phyloP scores from a whole-genome alignment of 306 rosid genomes.

The Cicer arietinum region DNA sequence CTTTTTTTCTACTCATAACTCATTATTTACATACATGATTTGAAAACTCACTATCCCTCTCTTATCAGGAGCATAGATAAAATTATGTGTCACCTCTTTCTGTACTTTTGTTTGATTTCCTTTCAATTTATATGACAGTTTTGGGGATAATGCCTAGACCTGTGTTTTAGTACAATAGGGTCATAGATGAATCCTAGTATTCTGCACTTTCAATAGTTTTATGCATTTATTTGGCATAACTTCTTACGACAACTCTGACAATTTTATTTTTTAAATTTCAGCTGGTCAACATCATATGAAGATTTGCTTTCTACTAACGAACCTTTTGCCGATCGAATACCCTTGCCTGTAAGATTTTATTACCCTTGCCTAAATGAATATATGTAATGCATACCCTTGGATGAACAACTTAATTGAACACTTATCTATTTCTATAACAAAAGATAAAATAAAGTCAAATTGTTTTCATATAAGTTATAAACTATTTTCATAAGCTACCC shows the following conservation, averaged over 20 bases:
- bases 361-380: conserved; percentile 68
- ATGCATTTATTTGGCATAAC: conserved; percentile 15
- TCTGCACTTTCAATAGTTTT: conserved; percentile 11
- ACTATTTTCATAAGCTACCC: no score
- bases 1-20: background rate
- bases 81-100: conserved; percentile 14
- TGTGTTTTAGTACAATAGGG: background rate
- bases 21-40: conserved; percentile 5
- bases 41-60: conserved; percentile 14
- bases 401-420: no score
- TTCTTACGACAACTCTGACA: conserved; percentile 15
- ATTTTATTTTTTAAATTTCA: conserved; percentile 52
- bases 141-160: background rate
- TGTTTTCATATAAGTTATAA: no score
- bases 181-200: conserved; percentile 11
- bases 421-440: no score
- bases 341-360: conserved; percentile 77
- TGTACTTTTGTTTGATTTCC: conserved; percentile 6
- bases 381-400: conserved; percentile 10
- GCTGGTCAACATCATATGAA: conserved; percentile 96
- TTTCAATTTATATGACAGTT: background rate
- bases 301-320: conserved; percentile 76
- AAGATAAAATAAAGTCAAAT: no score
- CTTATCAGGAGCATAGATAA: conserved; percentile 8
- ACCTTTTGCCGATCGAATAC: conserved; percentile 81